Evolutionary conservation across 331 rosid genomes (phyloP).

Genomic region (Prunus yedoensis): DNA sequence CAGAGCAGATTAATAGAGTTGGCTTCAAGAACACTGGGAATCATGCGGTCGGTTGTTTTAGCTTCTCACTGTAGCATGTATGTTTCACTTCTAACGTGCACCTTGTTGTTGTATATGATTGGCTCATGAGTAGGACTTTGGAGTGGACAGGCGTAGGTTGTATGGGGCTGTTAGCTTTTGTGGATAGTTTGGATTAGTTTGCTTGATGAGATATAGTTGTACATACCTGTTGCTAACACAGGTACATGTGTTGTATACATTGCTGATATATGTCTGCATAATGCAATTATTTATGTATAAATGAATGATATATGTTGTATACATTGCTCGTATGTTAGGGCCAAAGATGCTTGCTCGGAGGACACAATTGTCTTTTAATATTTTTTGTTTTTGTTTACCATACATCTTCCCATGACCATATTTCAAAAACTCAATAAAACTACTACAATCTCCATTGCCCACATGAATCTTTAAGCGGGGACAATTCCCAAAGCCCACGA

Average conservation of each 20-base stretch:
- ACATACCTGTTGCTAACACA: slow-evolving; percentile 30
- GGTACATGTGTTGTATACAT: slow-evolving; percentile 14
- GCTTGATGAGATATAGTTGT: slow-evolving; percentile 28
- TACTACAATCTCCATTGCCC: no score
- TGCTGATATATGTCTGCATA: slow-evolving; percentile 23
- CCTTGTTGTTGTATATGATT: slow-evolving; percentile 10
- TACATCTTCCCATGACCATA: no score
- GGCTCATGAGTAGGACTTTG: slow-evolving; percentile 20
- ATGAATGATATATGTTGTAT: no score
- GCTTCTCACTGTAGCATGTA: slow-evolving; percentile 2
- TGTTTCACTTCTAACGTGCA: not conserved
- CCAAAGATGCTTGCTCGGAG: not conserved
- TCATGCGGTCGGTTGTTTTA: slow-evolving; percentile 7
- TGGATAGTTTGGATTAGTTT: slow-evolving; percentile 16
- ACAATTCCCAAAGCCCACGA: no score
- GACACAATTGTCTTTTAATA: no score
- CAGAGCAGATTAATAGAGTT: slow-evolving; percentile 44
- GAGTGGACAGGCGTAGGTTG: slow-evolving; percentile 12
- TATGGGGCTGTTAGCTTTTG: slow-evolving; percentile 24
- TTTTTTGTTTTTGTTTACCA: no score
- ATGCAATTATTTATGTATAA: no score
- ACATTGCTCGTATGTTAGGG: not conserved
- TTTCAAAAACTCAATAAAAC: no score
- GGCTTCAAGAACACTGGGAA: slow-evolving; percentile 10
- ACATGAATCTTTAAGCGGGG: no score